Conservation (phyloP, 2,329 filamentous ascomycete genomes). For the Fusarium odoratissimum region DNA sequence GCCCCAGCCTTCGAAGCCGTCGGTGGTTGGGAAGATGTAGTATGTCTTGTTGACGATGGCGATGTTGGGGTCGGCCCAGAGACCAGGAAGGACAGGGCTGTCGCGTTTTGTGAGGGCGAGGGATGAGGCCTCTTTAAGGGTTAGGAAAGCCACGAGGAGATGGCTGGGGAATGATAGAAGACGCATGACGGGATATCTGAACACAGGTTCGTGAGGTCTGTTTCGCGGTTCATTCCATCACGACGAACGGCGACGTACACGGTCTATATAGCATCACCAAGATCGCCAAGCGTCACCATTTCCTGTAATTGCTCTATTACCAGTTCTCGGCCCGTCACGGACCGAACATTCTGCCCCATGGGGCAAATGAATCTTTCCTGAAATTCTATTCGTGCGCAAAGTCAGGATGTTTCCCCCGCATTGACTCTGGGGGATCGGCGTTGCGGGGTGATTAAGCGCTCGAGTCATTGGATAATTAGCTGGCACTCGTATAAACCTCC, state of each 20-base stretch:
- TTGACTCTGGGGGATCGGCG: conserved; percentile 18
- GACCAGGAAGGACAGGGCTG: conserved; percentile 53
- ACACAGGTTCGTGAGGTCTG: not conserved
- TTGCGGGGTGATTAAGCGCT: conserved; percentile 29
- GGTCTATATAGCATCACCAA: not conserved
- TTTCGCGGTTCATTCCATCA: accelerated
- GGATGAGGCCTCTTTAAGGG: not conserved
- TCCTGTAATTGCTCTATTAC: not conserved
- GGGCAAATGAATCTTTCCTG: not conserved
- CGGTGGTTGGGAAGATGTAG: conserved; percentile 61
- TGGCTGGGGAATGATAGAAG: not conserved
- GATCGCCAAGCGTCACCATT: not conserved
- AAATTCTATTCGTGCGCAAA: conserved; percentile 27
- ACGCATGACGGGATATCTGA: not conserved
- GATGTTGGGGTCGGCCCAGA: conserved; percentile 61
- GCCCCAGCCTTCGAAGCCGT: conserved; percentile 58
- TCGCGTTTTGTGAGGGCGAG: conserved; percentile 24
- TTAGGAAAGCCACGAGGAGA: not conserved
- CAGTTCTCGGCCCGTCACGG: conserved; percentile 7
- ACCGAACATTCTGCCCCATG: not conserved
- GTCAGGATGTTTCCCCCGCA: not conserved
- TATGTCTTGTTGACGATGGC: conserved; percentile 56
- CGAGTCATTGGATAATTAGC: conserved; percentile 1
- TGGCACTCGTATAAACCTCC: not conserved
- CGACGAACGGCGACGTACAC: not conserved